Conservation (phyloP, 192 early-diverging fungal genomes). For the Coemansia erecta region DNA sequence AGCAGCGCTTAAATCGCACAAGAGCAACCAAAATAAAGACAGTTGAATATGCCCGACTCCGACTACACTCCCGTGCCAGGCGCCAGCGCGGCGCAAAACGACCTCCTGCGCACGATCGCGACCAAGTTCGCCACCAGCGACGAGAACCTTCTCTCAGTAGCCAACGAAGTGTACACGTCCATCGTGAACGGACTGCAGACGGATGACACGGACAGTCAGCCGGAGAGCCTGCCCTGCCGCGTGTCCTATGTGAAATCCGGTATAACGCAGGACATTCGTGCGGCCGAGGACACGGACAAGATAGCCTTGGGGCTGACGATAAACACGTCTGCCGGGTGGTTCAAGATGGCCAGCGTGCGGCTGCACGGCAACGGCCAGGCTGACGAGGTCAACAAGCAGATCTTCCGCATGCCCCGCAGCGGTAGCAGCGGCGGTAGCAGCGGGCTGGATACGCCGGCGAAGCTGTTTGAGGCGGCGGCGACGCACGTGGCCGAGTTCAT, state of each 20-base stretch:
- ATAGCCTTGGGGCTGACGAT: conserved; percentile 29
- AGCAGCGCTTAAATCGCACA: background rate
- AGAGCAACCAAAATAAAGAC: background rate
- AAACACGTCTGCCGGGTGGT: conserved; percentile 20
- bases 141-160: conserved; percentile 15
- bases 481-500: conserved; percentile 77
- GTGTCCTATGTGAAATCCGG: conserved; percentile 25
- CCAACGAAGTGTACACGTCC: conserved; percentile 19
- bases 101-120: conserved; percentile 21
- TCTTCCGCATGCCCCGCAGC: conserved; percentile 20
- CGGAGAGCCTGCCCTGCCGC: conserved; percentile 16
- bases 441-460: background rate
- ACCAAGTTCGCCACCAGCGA: conserved; percentile 19
- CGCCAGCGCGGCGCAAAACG: conserved; percentile 32
- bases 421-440: no score
- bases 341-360: conserved; percentile 38
- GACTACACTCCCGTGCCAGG: conserved; percentile 19
- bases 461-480: conserved; percentile 72
- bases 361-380: conserved; percentile 11
- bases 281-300: conserved; percentile 1
- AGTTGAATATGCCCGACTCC: conserved; percentile 8
- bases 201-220: conserved; percentile 6
- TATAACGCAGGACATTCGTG: conserved; percentile 20
- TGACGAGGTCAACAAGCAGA: conserved; percentile 42
- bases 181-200: conserved; percentile 12